Evolutionary conservation across 768 basidiomycete genomes (phyloP).

Genomic region (Pisolithus orientalis): DNA sequence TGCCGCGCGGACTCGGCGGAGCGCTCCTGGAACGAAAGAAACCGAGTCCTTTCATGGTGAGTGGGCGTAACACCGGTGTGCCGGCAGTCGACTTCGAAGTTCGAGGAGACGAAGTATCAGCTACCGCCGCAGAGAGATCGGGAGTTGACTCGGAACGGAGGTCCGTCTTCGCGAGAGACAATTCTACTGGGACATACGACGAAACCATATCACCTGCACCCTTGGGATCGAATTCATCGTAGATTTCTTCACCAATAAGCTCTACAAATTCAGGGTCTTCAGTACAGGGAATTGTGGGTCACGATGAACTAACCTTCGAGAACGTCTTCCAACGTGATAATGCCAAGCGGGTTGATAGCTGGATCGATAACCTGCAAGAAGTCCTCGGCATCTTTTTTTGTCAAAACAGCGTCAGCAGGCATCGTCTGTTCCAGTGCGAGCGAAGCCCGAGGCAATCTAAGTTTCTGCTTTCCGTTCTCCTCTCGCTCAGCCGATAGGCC

Average conservation of each 20-base stretch:
- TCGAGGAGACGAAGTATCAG: neutral
- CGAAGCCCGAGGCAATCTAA: slow-evolving; percentile 26
- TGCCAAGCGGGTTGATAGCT: slow-evolving; percentile 78
- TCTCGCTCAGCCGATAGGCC: slow-evolving; percentile 11
- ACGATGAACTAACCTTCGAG: slow-evolving; percentile 57
- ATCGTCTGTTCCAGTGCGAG: slow-evolving; percentile 70
- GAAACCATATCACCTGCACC: slow-evolving; percentile 56
- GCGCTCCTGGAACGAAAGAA: slow-evolving; percentile 54
- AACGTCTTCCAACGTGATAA: slow-evolving; percentile 91
- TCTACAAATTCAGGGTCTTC: slow-evolving; percentile 37
- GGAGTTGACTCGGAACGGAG: slow-evolving; percentile 13
- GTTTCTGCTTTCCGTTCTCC: slow-evolving; percentile 20
- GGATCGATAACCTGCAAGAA: slow-evolving; percentile 82
- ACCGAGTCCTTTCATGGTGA: slow-evolving; percentile 40
- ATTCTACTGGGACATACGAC: slow-evolving; percentile 32
- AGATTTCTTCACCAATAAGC: slow-evolving; percentile 89
- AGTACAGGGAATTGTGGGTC: neutral
- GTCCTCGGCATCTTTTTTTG: slow-evolving; percentile 71
- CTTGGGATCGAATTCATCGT: slow-evolving; percentile 83
- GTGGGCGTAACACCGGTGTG: slow-evolving; percentile 31
- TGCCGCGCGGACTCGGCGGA: slow-evolving; percentile 46
- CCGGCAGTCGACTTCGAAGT: slow-evolving; percentile 10
- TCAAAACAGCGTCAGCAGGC: slow-evolving; percentile 83
- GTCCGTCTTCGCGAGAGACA: slow-evolving; percentile 28
- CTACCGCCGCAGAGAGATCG: slow-evolving; percentile 4